Evolutionary conservation across 2,329 filamentous ascomycete species (phyloP).

Genomic region (Fusarium sp.): DNA sequence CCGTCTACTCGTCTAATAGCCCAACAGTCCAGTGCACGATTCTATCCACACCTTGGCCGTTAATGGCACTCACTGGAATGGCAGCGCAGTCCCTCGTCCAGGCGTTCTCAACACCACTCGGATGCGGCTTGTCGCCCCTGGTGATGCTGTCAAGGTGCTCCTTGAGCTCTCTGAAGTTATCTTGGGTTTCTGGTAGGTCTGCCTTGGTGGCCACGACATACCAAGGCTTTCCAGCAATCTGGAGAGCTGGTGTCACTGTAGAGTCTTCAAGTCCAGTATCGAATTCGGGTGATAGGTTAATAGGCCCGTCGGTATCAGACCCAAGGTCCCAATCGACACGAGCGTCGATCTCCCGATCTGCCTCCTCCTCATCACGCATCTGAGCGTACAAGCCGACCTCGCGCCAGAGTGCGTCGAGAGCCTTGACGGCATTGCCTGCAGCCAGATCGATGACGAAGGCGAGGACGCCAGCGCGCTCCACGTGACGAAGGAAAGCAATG

Average conservation of each 20-base stretch:
- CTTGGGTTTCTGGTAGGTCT: conserved; percentile 83
- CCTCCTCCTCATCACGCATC: conserved; percentile 81
- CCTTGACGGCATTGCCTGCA: conserved; percentile 83
- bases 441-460: conserved; percentile 93
- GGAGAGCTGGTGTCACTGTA: conserved; percentile 61
- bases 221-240: conserved; percentile 96
- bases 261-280: conserved; percentile 26
- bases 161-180: conserved; percentile 81
- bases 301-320: conserved; percentile 56
- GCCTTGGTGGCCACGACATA: conserved; percentile 96
- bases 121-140: conserved; percentile 76
- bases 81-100: conserved; percentile 76
- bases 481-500: conserved; percentile 91
- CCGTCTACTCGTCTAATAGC: conserved; percentile 68
- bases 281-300: conserved; percentile 46
- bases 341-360: conserved; percentile 72
- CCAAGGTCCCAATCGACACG: conserved; percentile 73
- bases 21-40: conserved; percentile 82
- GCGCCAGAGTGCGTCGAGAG: conserved; percentile 87
- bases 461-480: conserved; percentile 92
- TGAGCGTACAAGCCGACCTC: conserved; percentile 92
- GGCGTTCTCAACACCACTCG: conserved; percentile 73
- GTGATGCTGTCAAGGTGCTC: conserved; percentile 79
- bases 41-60: conserved; percentile 84
- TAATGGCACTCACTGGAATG: conserved; percentile 92